These are phyloP conservation scores for Colletotrichum sp. DNA, from an alignment of 2,329 filamentous ascomycete species.

Conservation along the genomic window DNA sequence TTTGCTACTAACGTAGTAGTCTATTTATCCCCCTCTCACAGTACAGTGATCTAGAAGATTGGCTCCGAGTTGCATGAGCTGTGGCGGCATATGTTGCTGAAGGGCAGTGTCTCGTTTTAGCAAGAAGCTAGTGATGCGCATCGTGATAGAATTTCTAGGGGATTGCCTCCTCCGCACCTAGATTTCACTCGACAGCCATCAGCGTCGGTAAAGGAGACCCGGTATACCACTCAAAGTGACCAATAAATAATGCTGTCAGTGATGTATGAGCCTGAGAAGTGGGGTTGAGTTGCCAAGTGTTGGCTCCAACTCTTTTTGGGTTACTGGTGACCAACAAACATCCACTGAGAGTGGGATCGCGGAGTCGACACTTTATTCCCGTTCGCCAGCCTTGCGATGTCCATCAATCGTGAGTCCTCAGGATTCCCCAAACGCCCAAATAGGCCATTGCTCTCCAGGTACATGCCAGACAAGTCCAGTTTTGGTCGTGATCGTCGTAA, in stretches of 20 bases:
- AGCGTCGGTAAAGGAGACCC: not conserved
- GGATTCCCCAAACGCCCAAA: accelerated
- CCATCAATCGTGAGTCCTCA: not conserved
- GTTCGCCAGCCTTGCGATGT: not conserved
- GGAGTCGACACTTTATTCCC: not conserved
- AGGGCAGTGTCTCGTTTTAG: too few species aligned
- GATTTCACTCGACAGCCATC: too few species aligned
- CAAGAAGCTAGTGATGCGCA: too few species aligned
- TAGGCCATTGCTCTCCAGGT: not conserved
- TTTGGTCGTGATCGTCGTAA: not conserved
- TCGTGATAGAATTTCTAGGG: too few species aligned
- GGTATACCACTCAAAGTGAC: not conserved
- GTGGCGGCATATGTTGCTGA: too few species aligned
- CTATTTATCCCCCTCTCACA: too few species aligned
- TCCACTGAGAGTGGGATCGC: not conserved
- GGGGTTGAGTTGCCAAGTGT: not conserved
- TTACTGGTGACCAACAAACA: not conserved
- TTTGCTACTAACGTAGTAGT: too few species aligned
- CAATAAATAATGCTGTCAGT: not conserved
- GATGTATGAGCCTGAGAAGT: accelerated
- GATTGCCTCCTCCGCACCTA: too few species aligned
- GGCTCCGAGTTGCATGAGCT: too few species aligned
- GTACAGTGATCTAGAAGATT: too few species aligned
- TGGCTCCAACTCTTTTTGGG: not conserved
- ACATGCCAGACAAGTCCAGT: not conserved